phyloP scores from a whole-genome alignment of 768 basidiomycete genomes.

The Baorangia bicolor region DNA sequence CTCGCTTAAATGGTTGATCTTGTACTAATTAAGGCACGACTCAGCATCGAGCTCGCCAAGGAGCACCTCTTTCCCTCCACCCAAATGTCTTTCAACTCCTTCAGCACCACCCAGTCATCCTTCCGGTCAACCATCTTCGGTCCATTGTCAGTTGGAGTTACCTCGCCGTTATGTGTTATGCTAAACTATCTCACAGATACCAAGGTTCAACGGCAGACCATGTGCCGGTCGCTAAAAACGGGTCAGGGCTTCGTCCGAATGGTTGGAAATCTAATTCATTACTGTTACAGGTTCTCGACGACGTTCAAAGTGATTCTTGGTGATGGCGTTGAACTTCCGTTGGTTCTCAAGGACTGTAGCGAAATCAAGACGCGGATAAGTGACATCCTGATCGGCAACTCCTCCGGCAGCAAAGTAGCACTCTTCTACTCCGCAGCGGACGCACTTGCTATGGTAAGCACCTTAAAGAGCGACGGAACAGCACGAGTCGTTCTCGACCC shows the following conservation, averaged over 20 bases:
- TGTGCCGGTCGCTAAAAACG: constrained; percentile 4
- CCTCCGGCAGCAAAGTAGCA: constrained; percentile 47
- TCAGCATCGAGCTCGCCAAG: constrained; percentile 43
- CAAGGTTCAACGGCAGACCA: constrained; percentile 19
- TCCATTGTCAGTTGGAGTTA: constrained; percentile 48
- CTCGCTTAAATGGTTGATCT: not conserved
- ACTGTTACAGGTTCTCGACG: constrained; percentile 21
- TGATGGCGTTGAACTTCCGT: constrained; percentile 48
- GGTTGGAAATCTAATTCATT: constrained; percentile 4
- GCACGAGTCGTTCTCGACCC: constrained; percentile 44
- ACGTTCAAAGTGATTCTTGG: constrained; percentile 51
- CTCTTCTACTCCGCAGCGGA: constrained; percentile 55
- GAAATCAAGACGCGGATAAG: constrained; percentile 35
- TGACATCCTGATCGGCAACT: constrained; percentile 38
- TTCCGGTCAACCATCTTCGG: constrained; percentile 65
- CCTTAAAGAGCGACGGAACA: constrained; percentile 50
- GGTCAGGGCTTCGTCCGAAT: constrained; percentile 16
- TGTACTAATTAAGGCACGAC: constrained; percentile 5
- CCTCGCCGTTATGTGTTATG: not conserved
- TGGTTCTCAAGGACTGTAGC: constrained; percentile 43
- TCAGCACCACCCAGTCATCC: constrained; percentile 33
- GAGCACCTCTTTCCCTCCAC: constrained; percentile 48
- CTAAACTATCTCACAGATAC: constrained; percentile 22
- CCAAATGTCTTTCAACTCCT: constrained; percentile 20
- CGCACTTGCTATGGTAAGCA: constrained; percentile 50